Conservation (phyloP, 1,284 basidiomycete species). For the Pseudozyma sp. region DNA sequence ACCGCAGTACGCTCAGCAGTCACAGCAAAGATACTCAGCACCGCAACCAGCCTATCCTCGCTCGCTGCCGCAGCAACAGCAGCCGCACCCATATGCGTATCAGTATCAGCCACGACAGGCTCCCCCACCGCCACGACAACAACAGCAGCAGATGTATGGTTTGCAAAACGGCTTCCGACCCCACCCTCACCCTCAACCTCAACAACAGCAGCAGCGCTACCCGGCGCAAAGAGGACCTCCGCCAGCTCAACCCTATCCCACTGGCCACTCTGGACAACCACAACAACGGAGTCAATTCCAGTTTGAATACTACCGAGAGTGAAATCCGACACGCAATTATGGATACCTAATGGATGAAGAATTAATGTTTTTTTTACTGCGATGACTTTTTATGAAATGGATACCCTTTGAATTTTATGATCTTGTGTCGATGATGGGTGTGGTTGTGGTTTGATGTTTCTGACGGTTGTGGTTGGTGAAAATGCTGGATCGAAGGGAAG, state of each 20-base stretch:
- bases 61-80: not conserved
- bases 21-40: not conserved
- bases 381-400: constrained; percentile 1
- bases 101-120: not conserved
- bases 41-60: not conserved
- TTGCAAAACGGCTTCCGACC: not conserved
- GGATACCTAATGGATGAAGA: not conserved
- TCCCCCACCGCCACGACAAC: not conserved
- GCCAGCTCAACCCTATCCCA: not conserved
- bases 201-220: constrained; percentile 6
- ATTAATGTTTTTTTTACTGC: not conserved
- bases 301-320: constrained; percentile 30
- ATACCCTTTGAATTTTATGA: not conserved
- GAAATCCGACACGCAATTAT: not conserved
- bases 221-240: constrained; percentile 1
- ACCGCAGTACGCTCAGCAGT: not conserved
- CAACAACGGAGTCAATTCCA: constrained; percentile 14
- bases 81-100: not conserved
- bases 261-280: not conserved
- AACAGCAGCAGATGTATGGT: not conserved
- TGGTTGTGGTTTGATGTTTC: no score
- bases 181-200: not conserved
- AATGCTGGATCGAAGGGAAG: not conserved
- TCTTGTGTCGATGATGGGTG: no score
- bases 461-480: not conserved